Percentiles rank a stretch among this genome's conserved stretches.
Evolutionary conservation across 148 eudicot genomes (phyloP).

Genomic region (Chenopodium suecicum): DNA sequence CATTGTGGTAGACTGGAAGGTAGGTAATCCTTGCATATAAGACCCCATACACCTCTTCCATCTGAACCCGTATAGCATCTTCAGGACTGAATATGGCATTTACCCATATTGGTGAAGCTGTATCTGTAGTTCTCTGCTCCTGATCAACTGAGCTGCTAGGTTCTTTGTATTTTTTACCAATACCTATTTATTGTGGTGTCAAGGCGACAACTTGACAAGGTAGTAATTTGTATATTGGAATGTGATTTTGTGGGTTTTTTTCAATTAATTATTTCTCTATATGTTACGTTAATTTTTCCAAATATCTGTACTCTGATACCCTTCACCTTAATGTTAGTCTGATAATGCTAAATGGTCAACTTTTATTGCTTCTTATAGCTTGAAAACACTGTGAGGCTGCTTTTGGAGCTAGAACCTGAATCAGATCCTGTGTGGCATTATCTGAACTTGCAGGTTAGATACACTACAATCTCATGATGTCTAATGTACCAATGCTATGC

Average conservation of each 20-base stretch:
- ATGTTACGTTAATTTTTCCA: not conserved
- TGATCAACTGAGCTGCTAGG: not conserved
- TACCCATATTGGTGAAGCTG: not conserved
- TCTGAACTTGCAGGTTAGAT: constrained; percentile 81
- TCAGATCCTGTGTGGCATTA: constrained; percentile 98
- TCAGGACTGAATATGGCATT: not conserved
- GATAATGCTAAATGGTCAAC: constrained; percentile 3
- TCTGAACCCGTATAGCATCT: not conserved
- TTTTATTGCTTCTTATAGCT: constrained; percentile 55
- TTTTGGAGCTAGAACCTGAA: constrained; percentile 94
- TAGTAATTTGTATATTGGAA: not conserved
- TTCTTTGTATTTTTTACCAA: not conserved
- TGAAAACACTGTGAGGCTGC: constrained; percentile 89
- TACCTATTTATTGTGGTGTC: not conserved
- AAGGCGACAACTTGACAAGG: not conserved
- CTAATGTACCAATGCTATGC: not conserved
- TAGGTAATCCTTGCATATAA: not conserved
- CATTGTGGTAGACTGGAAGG: not conserved
- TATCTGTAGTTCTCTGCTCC: not conserved
- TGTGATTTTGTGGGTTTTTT: not conserved
- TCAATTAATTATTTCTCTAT: not conserved
- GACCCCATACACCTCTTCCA: no score
- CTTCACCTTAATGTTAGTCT: not conserved
- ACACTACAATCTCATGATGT: constrained; percentile 4
- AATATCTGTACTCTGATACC: not conserved